Evolutionary conservation across 2,329 filamentous ascomycete genomes (phyloP), one percentile per base, ranked within the genome.

Genomic region (Fusarium coicis): DNA sequence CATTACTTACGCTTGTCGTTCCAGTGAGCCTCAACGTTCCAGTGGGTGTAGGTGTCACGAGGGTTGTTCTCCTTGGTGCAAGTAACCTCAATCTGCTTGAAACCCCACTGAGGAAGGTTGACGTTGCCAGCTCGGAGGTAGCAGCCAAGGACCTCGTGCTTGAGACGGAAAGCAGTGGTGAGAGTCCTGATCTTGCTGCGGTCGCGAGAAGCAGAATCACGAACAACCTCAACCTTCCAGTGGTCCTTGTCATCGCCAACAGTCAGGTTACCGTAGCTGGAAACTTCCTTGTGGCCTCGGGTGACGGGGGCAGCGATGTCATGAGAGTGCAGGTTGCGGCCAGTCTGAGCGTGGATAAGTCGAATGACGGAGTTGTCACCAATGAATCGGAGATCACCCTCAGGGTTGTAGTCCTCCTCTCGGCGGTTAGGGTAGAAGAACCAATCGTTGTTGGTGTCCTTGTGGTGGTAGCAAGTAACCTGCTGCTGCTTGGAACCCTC

Each of bases 401-500:
- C 91, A 9, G 90, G 84, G 77, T 95, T 87, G 79, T 91, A 97
- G 23, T 93, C 92, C 30, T 88, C 84, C 66, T 97, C 90, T 60
- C 87, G 84, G 72, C 97, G 93, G 85, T 96, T 97, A 32, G 96
- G 96, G 82, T 98, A 98, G 84, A 99, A 95, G 85, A 97, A 97
- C 96, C 96, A 99, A 82, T 99, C 96, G 82, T 99, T 99, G 89
- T 99, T 99, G 82, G 96, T 89, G 86, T 99, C 96, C 83, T 99
- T 99, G 88, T 99, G 96, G 84, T 99, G 96, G 84, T 99, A 99
- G 87, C 97, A 99, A 72, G 96, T 99, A 70, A 99, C 92, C 82
- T 99, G 96, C 83, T 99, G 97, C 84, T 99, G 96, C 58, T 85
- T 86, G 42, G 96, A 98, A 37, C 96, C 96, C 80, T 98, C 95